Conservation (phyloP, 129 eudicot species). For the Centrapalus pauciflorus region DNA sequence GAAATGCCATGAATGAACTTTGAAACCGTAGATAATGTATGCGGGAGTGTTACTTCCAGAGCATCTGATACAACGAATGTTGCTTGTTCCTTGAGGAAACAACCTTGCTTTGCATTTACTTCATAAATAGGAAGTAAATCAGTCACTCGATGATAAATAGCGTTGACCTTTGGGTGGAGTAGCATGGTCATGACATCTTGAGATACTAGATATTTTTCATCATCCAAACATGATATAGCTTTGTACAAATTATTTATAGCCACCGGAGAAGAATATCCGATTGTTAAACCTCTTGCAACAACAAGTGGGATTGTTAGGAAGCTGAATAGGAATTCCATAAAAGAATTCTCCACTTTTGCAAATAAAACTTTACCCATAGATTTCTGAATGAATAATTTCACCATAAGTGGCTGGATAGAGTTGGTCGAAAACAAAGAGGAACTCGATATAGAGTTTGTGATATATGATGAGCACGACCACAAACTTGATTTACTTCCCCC, state of each 20-base stretch:
- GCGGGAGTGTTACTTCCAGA: constrained; percentile 15
- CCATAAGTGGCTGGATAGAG: too few relatives aligned
- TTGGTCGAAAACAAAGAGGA: too few relatives aligned
- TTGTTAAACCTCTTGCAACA: too few relatives aligned
- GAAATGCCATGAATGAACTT: constrained; percentile 20
- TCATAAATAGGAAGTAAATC: constrained; percentile 11
- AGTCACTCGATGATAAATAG: neutral
- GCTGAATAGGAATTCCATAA: too few relatives aligned
- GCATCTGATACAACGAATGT: constrained; percentile 31
- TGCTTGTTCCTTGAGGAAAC: constrained; percentile 23
- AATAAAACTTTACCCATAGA: too few relatives aligned
- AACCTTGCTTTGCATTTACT: neutral
- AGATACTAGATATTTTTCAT: constrained; percentile 26
- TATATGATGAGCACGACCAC: too few relatives aligned
- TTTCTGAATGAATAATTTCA: too few relatives aligned
- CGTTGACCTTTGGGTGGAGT: constrained; percentile 21
- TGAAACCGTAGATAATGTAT: constrained; percentile 20
- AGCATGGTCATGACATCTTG: constrained; percentile 26
- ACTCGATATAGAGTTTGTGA: too few relatives aligned
- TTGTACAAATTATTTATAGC: constrained; percentile 32
- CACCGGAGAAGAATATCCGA: neutral
- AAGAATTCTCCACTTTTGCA: too few relatives aligned
- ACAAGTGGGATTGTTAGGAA: too few relatives aligned
- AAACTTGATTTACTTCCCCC: too few relatives aligned
- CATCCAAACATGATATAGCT: constrained; percentile 24